A percentile compares a stretch with the other conserved stretches of the same genome.
phyloP scores from a whole-genome alignment of 768 basidiomycete genomes.

The Hemileccinum rubropunctum region DNA sequence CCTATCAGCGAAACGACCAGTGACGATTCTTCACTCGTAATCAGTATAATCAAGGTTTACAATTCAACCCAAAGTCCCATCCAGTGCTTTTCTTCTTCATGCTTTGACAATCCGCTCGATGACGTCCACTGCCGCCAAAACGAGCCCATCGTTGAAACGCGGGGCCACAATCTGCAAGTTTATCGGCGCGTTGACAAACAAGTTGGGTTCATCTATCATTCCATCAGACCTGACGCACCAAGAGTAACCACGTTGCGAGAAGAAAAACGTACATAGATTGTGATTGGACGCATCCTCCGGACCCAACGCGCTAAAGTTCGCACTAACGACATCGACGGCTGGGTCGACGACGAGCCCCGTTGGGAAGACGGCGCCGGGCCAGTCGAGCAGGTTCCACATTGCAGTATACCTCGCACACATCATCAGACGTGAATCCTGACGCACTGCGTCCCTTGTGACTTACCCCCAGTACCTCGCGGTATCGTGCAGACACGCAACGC shows the following conservation, averaged over 20 bases:
- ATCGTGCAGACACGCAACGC: constrained; percentile 37
- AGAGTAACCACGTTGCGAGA: not conserved
- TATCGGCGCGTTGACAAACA: constrained; percentile 17
- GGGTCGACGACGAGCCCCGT: constrained; percentile 35
- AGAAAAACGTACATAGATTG: constrained; percentile 14
- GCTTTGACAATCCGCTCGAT: constrained; percentile 25
- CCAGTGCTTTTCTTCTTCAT: not conserved
- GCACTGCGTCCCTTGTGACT: not conserved
- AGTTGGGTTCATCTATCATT: constrained; percentile 20
- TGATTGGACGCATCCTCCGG: constrained; percentile 21
- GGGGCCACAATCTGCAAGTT: constrained; percentile 22
- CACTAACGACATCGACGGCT: constrained; percentile 17
- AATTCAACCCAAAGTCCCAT: not conserved
- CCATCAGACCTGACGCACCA: not conserved
- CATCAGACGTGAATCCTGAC: not conserved
- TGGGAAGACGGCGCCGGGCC: constrained; percentile 43
- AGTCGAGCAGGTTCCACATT: constrained; percentile 45
- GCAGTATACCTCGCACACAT: constrained; percentile 35
- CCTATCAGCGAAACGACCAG: no score
- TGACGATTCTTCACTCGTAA: no score
- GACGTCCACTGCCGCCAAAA: constrained; percentile 23
- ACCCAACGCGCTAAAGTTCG: constrained; percentile 10
- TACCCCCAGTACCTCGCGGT: constrained; percentile 36
- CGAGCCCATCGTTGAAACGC: constrained; percentile 27
- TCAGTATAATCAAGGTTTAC: not conserved